phyloP scores from a whole-genome alignment of 2,329 filamentous ascomycete genomes.

The Verticillium isaacii region DNA sequence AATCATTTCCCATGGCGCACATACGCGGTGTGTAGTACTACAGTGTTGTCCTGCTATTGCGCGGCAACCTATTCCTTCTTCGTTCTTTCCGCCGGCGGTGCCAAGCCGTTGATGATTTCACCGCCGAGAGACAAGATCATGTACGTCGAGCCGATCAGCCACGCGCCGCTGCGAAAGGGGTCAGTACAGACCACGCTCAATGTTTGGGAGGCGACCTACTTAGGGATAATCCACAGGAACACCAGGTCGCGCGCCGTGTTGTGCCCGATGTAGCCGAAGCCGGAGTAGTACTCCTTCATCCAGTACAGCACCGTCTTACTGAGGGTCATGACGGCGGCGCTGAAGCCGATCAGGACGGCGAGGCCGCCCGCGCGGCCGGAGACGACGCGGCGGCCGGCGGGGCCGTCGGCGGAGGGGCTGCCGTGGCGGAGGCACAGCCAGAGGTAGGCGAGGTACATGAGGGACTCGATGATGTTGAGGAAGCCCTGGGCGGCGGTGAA shows the following conservation, averaged over 20 bases:
- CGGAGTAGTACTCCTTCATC: constrained; percentile 52
- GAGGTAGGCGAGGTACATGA: constrained; percentile 57
- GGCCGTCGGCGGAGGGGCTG: constrained; percentile 15
- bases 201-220: constrained; percentile 34
- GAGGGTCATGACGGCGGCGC: constrained; percentile 53
- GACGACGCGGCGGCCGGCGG: constrained; percentile 25
- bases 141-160: constrained; percentile 48
- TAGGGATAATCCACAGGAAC: constrained; percentile 53
- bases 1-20: background rate
- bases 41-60: background rate
- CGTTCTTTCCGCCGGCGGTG: constrained; percentile 26
- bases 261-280: constrained; percentile 53
- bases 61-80: constrained; percentile 32
- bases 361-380: constrained; percentile 36
- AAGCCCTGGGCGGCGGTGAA: constrained; percentile 73
- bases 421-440: constrained; percentile 23
- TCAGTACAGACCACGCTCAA: background rate
- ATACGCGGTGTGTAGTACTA: background rate
- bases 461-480: constrained; percentile 65
- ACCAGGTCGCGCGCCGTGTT: constrained; percentile 41
- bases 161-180: constrained; percentile 38
- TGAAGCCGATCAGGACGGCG: constrained; percentile 45
- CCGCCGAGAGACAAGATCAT: constrained; percentile 44
- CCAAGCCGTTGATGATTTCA: constrained; percentile 44
- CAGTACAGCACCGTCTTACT: constrained; percentile 60